Conservation (phyloP, 129 eudicot species). For the Chrysanthemum lavandulifolium region DNA sequence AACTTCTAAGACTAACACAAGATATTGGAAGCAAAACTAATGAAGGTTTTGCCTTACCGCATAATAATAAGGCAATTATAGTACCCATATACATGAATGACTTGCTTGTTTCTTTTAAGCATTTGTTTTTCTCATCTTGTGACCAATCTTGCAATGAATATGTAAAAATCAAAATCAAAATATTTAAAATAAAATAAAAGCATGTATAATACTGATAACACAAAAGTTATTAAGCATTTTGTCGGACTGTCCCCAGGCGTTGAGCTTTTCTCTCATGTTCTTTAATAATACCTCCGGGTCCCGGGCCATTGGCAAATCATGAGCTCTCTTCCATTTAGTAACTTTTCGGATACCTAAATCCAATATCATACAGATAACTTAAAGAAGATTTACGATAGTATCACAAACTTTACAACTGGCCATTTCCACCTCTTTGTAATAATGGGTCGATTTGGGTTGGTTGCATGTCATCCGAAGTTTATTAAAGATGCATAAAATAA, state of each 20-base stretch:
- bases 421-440: no score
- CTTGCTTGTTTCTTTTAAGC: constrained; percentile 72
- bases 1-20: constrained; percentile 9
- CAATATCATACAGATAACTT: background rate
- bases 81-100: constrained; percentile 70
- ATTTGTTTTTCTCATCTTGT: constrained; percentile 64
- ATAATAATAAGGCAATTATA: constrained; percentile 70
- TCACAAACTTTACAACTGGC: background rate
- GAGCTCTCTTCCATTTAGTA: constrained; percentile 57
- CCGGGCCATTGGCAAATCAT: constrained; percentile 74
- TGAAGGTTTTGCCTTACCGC: constrained; percentile 11
- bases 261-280: constrained; percentile 69
- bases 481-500: no score
- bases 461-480: no score
- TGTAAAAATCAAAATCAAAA: background rate
- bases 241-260: constrained; percentile 58
- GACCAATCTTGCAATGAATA: constrained; percentile 72
- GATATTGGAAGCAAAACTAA: constrained; percentile 9
- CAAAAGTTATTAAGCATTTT: background rate
- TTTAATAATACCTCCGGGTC: constrained; percentile 60
- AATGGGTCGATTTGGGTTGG: no score
- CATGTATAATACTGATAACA: background rate
- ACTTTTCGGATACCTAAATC: constrained; percentile 54
- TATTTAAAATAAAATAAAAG: no score
- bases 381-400: background rate